Base-by-base conservation (phyloP, 1,284 basidiomycete genomes). In the Ceratobasidium sp. region DNA sequence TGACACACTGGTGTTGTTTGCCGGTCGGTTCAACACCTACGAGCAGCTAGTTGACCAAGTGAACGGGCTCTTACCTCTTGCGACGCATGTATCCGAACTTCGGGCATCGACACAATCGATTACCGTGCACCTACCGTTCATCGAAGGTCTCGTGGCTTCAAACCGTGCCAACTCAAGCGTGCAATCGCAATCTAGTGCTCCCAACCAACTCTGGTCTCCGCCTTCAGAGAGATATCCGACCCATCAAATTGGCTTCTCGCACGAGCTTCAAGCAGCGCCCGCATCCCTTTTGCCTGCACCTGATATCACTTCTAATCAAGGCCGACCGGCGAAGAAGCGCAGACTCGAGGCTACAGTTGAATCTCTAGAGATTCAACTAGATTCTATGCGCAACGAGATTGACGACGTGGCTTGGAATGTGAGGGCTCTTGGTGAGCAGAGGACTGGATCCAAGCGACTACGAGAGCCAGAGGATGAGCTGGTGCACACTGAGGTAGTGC, bases 41-140 rank as follows among this genome's bases (percentile, higher is more conserved):
- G 54, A 57, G 30, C 64, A 49, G 9, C 64, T 67, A 1, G 30
- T 47, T 8, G 30, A 28, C 50, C 64, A 67, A 13, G 49, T 67
- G 14, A 21, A 46, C 35, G 54, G 28, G 2, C 35, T 67, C 35
- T 23, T 30, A 16, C 49, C 38, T 28, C 50, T 67, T 6, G n/a
- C 50, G 14, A 32, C 32, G 16, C 64, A 38, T 16, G 38, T 67
- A 9, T 16, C 50, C 41, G 49, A 67, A 14, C 35, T 67, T 28
- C 64, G 54, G 9, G 50, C 47, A 11, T 67, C 50, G 3, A 55
- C 23, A 4, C 16, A 61, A 21, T 43, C 58, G 38, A 21, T 61
- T 44, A 43, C 58, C 1, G 35, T 43, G n/a, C 13, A 41, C 35
- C 35, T 38, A 38, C 35, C 35, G 11, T 11, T 38, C 35, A 38